Base-by-base conservation (phyloP, 257 asterid genomes). In the Paraleonurus japonicus region DNA sequence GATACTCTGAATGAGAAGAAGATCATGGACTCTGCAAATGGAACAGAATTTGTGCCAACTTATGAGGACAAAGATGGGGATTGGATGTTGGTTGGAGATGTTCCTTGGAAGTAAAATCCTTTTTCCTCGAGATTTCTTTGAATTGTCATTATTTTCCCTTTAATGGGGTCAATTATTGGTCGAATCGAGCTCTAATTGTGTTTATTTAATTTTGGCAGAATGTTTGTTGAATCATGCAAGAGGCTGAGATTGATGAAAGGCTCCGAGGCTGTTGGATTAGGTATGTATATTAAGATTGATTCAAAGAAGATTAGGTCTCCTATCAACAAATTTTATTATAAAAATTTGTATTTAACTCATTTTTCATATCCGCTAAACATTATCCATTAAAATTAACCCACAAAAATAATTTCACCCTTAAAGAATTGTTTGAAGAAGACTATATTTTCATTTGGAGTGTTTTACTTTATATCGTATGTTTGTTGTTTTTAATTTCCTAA, bases 1-100 rank as follows among this genome's bases (percentile, higher is more conserved):
- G 74, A 83, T 73, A 77, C 76, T 68, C 10, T 72, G 74, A 79
- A 79, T 58, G 82, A 85, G 72, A 80, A 78, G 61, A 85, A 80
- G 76, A 82, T 83, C 45, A 22, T 81, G 81, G 96, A 81, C 47
- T 37, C 75, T 61, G 68, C 78, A 61, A 79, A 84, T 65, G 93
- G 89, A 11, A 64, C 74, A 37, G 85, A 85, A 35, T 82, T 82
- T 76, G 76, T 87, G 65, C 88, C 90, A 62, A 83, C 88, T 22
- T 85, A 89, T 67, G 94, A 85, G 73, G 94, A 87, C 58, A 87
- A 84, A 75, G 92, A 87, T 80, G 91, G 89, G 50, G 96, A 89
- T 15, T 85, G 90, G 96, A 89, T 89, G 96, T 65, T 89, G 54
- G 83, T 86, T 72, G 93, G 91, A 79, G 96, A 89, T 86, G 92